Conservation (phyloP, 1,284 basidiomycete species). For the Porodaedalea pini region DNA sequence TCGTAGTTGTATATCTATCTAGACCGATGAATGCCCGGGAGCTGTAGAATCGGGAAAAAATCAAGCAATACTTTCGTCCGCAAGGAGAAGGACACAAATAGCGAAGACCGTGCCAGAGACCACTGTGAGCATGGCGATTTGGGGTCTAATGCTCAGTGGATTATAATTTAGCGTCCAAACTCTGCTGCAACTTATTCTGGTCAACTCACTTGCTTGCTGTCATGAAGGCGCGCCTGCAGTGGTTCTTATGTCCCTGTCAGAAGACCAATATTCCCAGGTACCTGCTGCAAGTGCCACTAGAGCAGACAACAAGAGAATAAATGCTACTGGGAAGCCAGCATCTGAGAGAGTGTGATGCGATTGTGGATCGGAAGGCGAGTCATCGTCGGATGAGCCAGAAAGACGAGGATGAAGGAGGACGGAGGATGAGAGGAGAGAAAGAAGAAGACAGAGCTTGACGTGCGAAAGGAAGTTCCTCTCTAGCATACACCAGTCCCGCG, state of each 20-base stretch:
- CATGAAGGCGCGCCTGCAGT: conserved; percentile 60
- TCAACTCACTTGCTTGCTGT: conserved; percentile 51
- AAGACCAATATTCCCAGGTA: conserved; percentile 59
- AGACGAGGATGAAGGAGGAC: conserved; percentile 58
- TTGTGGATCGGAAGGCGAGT: conserved; percentile 14
- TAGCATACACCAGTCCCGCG: conserved; percentile 71
- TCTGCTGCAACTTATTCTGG: background rate
- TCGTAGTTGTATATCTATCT: too few relatives aligned
- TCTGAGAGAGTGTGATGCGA: conserved; percentile 15
- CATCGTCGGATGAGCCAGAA: conserved; percentile 34
- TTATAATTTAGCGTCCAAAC: conserved; percentile 10
- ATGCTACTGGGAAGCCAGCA: conserved; percentile 29
- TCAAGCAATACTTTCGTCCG: conserved; percentile 16
- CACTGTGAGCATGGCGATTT: conserved; percentile 47
- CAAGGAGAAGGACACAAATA: conserved; percentile 48
- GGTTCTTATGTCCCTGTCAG: conserved; percentile 50
- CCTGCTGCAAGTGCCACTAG: conserved; percentile 54
- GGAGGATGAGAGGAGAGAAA: conserved; percentile 60
- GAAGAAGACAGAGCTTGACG: conserved; percentile 58
- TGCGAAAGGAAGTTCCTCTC: conserved; percentile 70
- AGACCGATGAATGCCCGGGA: background rate
- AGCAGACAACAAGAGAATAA: conserved; percentile 39
- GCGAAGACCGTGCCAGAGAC: conserved; percentile 48
- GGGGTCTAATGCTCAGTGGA: conserved; percentile 39
- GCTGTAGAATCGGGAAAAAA: background rate